phyloP scores from a whole-genome alignment of 495 filamentous ascomycete genomes.

The Viridothelium virens region DNA sequence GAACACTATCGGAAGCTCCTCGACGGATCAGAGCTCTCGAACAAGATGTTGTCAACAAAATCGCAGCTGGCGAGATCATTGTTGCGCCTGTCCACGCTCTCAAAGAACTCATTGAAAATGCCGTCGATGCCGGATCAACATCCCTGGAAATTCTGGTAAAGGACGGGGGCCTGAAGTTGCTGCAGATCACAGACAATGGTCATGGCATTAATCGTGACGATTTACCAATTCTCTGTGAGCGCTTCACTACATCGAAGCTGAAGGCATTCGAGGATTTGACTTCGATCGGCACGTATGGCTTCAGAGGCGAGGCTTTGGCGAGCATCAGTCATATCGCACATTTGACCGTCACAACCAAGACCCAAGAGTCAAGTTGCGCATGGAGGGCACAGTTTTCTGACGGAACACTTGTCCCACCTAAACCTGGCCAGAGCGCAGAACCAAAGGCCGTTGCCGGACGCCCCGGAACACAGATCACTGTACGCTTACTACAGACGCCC shows the following conservation, averaged over 20 bases:
- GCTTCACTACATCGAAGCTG: constrained; percentile 95
- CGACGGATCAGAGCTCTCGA: constrained; percentile 83
- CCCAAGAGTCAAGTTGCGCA: constrained; percentile 78
- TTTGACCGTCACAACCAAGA: constrained; percentile 89
- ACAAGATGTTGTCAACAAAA: constrained; percentile 96
- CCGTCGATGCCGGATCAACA: constrained; percentile 93
- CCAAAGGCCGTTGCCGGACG: constrained; percentile 85
- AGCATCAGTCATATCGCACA: constrained; percentile 99
- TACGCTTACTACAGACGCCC: constrained; percentile 30
- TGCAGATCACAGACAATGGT: constrained; percentile 98
- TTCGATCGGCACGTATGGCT: constrained; percentile 91
- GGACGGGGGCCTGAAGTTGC: constrained; percentile 90
- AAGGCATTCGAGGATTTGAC: constrained; percentile 91
- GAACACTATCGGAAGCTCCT: constrained; percentile 40
- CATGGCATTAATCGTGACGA: constrained; percentile 90
- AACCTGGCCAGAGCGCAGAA: constrained; percentile 84
- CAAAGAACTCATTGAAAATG: constrained; percentile 96
- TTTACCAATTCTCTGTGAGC: constrained; percentile 85
- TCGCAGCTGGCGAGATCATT: constrained; percentile 98
- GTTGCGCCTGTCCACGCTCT: constrained; percentile 94
- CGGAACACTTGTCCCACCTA: constrained; percentile 74
- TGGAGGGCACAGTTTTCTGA: constrained; percentile 82
- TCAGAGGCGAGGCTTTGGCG: constrained; percentile 91
- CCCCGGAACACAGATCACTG: constrained; percentile 93
- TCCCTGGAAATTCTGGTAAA: constrained; percentile 86